Evolutionary conservation across 352 stramenopile species (phyloP), one percentile per base, ranked within the genome.

Genomic region (Phytopythium delawarense): DNA sequence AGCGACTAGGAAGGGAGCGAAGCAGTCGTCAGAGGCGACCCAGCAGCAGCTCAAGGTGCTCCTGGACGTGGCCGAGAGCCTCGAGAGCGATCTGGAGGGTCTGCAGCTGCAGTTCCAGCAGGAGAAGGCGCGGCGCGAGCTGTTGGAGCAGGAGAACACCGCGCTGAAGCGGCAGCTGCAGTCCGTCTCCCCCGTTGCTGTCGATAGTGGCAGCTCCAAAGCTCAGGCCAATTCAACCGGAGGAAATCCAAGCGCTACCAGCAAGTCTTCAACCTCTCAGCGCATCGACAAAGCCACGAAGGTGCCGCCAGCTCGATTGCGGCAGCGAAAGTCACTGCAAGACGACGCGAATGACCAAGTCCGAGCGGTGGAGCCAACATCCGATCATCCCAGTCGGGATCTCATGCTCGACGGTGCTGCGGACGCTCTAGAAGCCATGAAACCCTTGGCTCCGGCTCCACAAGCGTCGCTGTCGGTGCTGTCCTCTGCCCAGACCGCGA

Each of bases 41-140:
- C 69, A 82, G 57, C 53, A 76, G 7, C 79, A 88, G 58, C 76
- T 87, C 42, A 81, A 86, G n/a, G 57, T 77, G 50, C 66, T 91
- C 11, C 68, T 91, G 8, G 79, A 89, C 37, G 79, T 89, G 0
- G 80, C 79, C 11, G 79, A 89, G 63, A 71, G 68, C 0, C 76
- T 91, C 0, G 82, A 91, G 61, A 75, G 57, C 16, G 81, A 91
- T 30, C 51, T 91, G 11, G 79, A 88, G 54, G 64, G 61, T 0
- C 65, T 78, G 1, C 76, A 87, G 40, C 54, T 66, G 2, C 65
- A 72, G 4, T 73, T 83, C 4, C 69, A 86, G 15, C 59, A 76
- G 13, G 81, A 91, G 60, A 81, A 81, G 59, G 58, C 71, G 46
- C 59, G 76, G 23, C 69, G 72, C 13, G 76, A 84, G 56, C 57